phyloP scores from a whole-genome alignment of 306 rosid genomes.

The Vigna radiata region DNA sequence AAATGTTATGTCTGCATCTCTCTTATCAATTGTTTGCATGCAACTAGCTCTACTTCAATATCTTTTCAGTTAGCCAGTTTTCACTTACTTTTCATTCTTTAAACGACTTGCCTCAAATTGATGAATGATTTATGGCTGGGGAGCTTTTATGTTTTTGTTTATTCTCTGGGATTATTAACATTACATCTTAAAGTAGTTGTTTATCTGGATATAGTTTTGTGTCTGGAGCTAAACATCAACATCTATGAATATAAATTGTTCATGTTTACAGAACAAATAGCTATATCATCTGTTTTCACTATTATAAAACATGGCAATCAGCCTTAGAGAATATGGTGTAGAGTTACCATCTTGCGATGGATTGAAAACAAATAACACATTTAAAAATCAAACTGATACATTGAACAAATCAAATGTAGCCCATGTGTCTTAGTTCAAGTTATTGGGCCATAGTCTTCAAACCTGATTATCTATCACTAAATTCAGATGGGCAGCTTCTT shows the following conservation, averaged over 20 bases:
- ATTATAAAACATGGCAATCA: slow-evolving; percentile 22
- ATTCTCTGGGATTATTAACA: neutral
- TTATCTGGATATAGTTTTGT: neutral
- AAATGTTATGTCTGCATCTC: slow-evolving; percentile 46
- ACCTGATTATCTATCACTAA: neutral
- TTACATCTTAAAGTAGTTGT: neutral
- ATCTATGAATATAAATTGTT: neutral
- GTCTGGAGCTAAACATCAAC: slow-evolving; percentile 23
- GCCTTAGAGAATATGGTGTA: slow-evolving; percentile 31
- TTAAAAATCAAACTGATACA: neutral
- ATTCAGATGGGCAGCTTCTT: neutral
- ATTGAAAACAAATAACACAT: slow-evolving; percentile 31
- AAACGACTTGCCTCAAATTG: slow-evolving; percentile 28
- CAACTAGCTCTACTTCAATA: slow-evolving; percentile 22
- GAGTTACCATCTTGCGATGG: slow-evolving; percentile 41
- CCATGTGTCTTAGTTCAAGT: neutral
- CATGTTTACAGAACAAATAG: slow-evolving; percentile 39
- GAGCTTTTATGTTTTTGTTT: neutral
- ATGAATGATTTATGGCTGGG: slow-evolving; percentile 11
- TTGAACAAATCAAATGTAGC: slow-evolving; percentile 3
- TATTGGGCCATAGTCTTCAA: slow-evolving; percentile 27
- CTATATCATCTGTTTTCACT: slow-evolving; percentile 41
- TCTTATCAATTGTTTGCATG: slow-evolving; percentile 36
- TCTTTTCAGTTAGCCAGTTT: slow-evolving; percentile 42
- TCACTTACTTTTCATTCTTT: slow-evolving; percentile 40